phyloP scores from a whole-genome alignment of 129 eudicot species.

The Pittosporum tobira region DNA sequence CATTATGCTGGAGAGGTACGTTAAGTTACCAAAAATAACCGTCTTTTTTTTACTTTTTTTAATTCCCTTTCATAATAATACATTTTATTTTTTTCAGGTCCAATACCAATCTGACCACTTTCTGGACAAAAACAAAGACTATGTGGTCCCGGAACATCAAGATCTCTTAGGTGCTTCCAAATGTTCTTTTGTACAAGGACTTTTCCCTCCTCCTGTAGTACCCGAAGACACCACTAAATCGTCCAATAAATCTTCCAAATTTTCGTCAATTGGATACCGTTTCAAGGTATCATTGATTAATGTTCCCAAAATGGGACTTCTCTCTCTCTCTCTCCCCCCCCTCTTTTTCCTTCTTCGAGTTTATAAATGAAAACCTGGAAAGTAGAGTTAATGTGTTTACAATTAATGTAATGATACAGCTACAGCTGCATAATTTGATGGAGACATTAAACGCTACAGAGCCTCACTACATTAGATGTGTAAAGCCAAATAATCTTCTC shows the following conservation, averaged over 20 bases:
- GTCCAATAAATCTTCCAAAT: constrained; percentile 86
- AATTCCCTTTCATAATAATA: too few relatives aligned
- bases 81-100: constrained; percentile 39
- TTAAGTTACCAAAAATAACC: constrained; percentile 15
- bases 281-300: constrained; percentile 60
- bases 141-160: constrained; percentile 97
- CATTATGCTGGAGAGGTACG: constrained; percentile 99
- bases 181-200: constrained; percentile 87
- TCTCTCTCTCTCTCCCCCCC: too few relatives aligned
- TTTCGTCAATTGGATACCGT: constrained; percentile 94
- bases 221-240: constrained; percentile 81
- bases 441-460: constrained; percentile 88
- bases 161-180: constrained; percentile 81
- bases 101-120: constrained; percentile 92
- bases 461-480: constrained; percentile 96
- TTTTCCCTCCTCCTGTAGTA: constrained; percentile 79
- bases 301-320: too few relatives aligned
- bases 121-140: constrained; percentile 96
- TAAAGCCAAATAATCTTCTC: constrained; percentile 88
- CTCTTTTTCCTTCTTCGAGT: too few relatives aligned
- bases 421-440: constrained; percentile 91
- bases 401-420: constrained; percentile 38
- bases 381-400: constrained; percentile 1
- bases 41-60: too few relatives aligned
- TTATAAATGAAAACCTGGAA: constrained; percentile 1